Evolutionary conservation across 2,329 filamentous ascomycete genomes (phyloP).

Genomic region (Trichoderma afroharzianum): DNA sequence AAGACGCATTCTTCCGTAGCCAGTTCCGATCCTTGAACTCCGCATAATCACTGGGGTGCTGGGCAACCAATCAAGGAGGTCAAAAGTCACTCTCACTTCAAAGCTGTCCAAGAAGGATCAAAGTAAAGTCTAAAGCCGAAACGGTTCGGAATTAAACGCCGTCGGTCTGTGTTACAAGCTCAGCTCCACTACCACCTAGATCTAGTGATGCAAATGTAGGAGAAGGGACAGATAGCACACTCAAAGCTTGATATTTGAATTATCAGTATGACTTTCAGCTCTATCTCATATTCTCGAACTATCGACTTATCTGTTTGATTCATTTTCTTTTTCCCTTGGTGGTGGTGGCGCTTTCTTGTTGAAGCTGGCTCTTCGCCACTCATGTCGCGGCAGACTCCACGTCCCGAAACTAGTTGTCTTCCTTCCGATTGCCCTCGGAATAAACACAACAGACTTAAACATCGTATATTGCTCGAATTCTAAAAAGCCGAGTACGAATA

Average conservation of each 20-base stretch:
- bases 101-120: neutral
- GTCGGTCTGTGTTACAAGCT: neutral
- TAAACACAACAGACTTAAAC: neutral
- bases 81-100: too few species aligned
- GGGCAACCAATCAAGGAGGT: too few species aligned
- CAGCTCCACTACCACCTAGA: neutral
- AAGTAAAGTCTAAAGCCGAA: neutral
- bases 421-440: neutral
- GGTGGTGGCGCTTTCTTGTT: neutral
- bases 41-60: too few species aligned
- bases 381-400: neutral
- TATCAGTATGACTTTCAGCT: neutral
- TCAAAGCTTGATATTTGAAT: neutral
- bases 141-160: neutral
- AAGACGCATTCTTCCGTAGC: too few species aligned
- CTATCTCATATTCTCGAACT: neutral
- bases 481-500: neutral
- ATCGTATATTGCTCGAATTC: neutral
- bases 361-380: neutral
- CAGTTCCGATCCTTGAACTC: too few species aligned
- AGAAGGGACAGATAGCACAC: neutral
- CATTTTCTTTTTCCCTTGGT: neutral
- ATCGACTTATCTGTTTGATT: too few species aligned
- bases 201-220: neutral
- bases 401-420: neutral